phyloP scores from a whole-genome alignment of 2,329 filamentous ascomycete genomes.

The Colletotrichum viniferum region DNA sequence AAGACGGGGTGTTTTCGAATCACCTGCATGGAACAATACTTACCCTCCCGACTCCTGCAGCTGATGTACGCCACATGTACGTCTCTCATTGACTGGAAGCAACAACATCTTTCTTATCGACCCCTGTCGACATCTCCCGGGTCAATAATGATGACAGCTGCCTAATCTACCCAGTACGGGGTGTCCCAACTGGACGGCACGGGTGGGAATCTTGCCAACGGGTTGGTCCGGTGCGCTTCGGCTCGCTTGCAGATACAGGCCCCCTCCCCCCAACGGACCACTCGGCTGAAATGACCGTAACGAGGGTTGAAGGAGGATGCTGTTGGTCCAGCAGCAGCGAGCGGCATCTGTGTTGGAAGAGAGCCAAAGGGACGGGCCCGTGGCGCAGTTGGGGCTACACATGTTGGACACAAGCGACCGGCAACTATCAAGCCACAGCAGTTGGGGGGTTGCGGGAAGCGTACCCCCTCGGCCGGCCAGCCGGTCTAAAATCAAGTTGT shows the following conservation, averaged over 20 bases:
- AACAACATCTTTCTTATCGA: not conserved
- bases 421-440: not conserved
- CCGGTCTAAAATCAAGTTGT: not conserved
- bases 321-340: not conserved
- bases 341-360: not conserved
- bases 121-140: not conserved
- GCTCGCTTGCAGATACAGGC: conserved; percentile 3
- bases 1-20: not conserved
- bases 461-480: not conserved
- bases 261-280: not conserved
- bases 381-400: not conserved
- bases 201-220: not conserved
- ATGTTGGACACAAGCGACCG: not conserved
- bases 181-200: conserved; percentile 2
- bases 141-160: not conserved
- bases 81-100: not conserved
- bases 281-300: not conserved
- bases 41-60: not conserved
- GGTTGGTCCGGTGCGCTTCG: not conserved
- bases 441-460: not conserved
- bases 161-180: not conserved
- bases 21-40: not conserved
- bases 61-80: not conserved
- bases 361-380: not conserved
- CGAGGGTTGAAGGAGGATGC: not conserved